Percentiles rank a stretch among this genome's conserved stretches.
Evolutionary conservation across 2,329 filamentous ascomycete genomes (phyloP).

Genomic region (Aspergillus sojae): DNA sequence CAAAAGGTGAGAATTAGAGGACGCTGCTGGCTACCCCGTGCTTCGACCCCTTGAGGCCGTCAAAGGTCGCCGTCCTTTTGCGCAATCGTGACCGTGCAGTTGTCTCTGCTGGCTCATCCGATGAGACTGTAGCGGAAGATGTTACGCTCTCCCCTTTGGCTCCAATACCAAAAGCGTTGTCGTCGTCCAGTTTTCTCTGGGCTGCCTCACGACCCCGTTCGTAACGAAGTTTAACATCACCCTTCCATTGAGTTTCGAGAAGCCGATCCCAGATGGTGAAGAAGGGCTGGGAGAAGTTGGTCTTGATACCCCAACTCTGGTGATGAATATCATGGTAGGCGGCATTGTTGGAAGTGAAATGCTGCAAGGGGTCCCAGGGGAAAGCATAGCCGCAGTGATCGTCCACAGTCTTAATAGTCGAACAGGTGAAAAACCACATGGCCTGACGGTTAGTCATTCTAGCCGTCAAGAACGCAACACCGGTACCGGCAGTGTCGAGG

Average conservation of each 20-base stretch:
- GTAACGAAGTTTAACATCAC: conserved; percentile 63
- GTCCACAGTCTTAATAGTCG: conserved; percentile 93
- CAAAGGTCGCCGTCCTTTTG: conserved; percentile 37
- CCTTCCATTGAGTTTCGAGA: conserved; percentile 80
- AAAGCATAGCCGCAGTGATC: conserved; percentile 97
- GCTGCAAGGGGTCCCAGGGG: conserved; percentile 91
- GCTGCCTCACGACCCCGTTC: conserved; percentile 59
- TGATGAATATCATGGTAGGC: conserved; percentile 98
- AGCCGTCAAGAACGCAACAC: conserved; percentile 77
- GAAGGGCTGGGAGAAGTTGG: conserved; percentile 53
- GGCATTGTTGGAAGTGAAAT: conserved; percentile 91
- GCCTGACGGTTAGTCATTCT: conserved; percentile 83
- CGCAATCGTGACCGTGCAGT: conserved; percentile 36
- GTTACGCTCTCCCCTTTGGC: conserved; percentile 30
- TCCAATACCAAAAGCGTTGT: conserved; percentile 26
- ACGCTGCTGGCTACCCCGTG: conserved; percentile 45
- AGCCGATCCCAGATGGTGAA: conserved; percentile 94
- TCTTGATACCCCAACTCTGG: conserved; percentile 97
- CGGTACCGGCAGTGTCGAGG: conserved; percentile 86
- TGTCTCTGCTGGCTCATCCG: conserved; percentile 27
- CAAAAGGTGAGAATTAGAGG: conserved; percentile 31
- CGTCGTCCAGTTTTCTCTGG: conserved; percentile 59
- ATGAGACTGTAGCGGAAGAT: conserved; percentile 26
- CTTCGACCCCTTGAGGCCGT: conserved; percentile 38
- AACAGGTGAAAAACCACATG: conserved; percentile 85